Conservation (phyloP, 768 basidiomycete genomes). For the Amanita polypyramis region DNA sequence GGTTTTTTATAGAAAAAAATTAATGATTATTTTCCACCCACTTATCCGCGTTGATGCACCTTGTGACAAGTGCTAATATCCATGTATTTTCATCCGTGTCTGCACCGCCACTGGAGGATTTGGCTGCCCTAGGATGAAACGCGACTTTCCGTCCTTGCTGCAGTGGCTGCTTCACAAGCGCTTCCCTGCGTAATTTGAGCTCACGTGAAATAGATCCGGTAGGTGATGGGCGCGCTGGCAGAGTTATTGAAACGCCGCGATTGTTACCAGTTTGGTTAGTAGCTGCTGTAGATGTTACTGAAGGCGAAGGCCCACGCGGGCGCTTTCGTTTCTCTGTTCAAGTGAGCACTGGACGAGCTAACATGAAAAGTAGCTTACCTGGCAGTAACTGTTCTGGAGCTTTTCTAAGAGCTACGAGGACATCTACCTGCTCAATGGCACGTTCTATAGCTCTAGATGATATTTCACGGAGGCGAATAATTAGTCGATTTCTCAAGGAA, state of each 20-base stretch:
- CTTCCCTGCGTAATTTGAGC: slow-evolving; percentile 56
- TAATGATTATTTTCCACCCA: neutral
- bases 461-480: slow-evolving; percentile 1
- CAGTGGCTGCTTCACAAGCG: slow-evolving; percentile 51
- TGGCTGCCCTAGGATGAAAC: slow-evolving; percentile 60
- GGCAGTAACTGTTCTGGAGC: slow-evolving; percentile 51
- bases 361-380: slow-evolving; percentile 28
- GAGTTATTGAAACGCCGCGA: slow-evolving; percentile 44
- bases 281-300: slow-evolving; percentile 37
- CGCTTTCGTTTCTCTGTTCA: slow-evolving; percentile 62
- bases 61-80: slow-evolving; percentile 73
- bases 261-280: slow-evolving; percentile 22
- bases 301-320: slow-evolving; percentile 59
- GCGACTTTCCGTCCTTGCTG: slow-evolving; percentile 72
- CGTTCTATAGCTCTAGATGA: slow-evolving; percentile 58
- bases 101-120: slow-evolving; percentile 27
- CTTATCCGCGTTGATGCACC: slow-evolving; percentile 57
- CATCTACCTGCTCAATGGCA: slow-evolving; percentile 55
- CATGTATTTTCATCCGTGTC: slow-evolving; percentile 51
- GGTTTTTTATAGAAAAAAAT: neutral
- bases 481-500: neutral
- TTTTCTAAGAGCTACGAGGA: slow-evolving; percentile 64
- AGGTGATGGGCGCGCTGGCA: slow-evolving; percentile 43
- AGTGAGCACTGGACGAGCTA: neutral
- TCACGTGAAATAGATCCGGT: slow-evolving; percentile 48